Evolutionary conservation across 139 green algal species (phyloP).

Genomic region (Mesotaenium endlicherianum): DNA sequence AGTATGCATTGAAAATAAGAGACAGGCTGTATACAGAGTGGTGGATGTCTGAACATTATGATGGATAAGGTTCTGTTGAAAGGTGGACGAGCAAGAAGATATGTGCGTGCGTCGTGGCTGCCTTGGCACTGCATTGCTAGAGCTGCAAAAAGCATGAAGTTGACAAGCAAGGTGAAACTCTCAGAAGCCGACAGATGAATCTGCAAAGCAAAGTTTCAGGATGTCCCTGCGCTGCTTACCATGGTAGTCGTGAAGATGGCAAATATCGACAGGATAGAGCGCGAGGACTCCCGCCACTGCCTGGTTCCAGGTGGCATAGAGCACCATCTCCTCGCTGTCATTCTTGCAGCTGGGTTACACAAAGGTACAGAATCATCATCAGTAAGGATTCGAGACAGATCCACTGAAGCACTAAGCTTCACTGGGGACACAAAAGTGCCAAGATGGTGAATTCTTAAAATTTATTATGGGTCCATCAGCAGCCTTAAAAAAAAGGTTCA

Average conservation of each 20-base stretch:
- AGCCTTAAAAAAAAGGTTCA: background rate
- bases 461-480: background rate
- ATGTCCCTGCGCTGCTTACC: no score
- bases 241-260: conserved; percentile 4
- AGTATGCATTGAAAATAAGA: no score
- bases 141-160: no score
- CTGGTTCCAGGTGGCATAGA: background rate
- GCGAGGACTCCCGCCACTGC: background rate
- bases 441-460: background rate
- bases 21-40: no score
- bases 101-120: no score
- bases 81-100: no score
- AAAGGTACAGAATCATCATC: background rate
- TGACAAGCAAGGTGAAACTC: no score
- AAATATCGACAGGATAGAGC: conserved; percentile 7
- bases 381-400: background rate
- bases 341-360: background rate
- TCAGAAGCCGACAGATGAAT: no score
- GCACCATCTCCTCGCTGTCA: background rate
- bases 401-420: background rate
- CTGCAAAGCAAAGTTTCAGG: no score
- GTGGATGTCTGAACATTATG: no score
- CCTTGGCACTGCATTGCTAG: no score
- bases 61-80: no score
- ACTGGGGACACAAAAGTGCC: background rate